Conservation (phyloP, 2,329 filamentous ascomycete genomes). For the Aspergillus ruber region DNA sequence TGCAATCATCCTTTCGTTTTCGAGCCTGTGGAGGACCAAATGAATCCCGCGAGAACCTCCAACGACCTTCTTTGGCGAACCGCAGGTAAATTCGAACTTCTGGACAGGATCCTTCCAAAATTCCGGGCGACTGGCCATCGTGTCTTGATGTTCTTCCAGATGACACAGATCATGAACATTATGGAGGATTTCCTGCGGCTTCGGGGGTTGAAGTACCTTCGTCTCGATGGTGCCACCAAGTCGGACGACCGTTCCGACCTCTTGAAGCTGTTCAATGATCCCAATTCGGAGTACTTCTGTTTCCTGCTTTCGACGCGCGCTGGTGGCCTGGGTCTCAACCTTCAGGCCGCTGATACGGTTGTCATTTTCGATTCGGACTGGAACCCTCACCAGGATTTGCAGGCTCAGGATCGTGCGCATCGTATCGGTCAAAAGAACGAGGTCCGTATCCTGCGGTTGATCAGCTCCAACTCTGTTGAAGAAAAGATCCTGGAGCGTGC, state of each 20-base stretch:
- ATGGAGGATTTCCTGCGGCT: slow-evolving; percentile 97
- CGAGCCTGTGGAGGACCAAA: slow-evolving; percentile 93
- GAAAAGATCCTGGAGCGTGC: slow-evolving; percentile 97
- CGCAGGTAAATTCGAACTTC: slow-evolving; percentile 90
- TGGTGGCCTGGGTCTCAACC: slow-evolving; percentile 91
- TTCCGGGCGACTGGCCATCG: slow-evolving; percentile 87
- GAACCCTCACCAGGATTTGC: slow-evolving; percentile 98
- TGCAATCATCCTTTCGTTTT: slow-evolving; percentile 99
- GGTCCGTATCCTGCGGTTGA: slow-evolving; percentile 89
- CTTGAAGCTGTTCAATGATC: slow-evolving; percentile 80
- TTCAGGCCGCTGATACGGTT: slow-evolving; percentile 97
- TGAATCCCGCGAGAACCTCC: slow-evolving; percentile 82
- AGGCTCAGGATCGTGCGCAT: slow-evolving; percentile 98
- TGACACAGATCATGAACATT: slow-evolving; percentile 99
- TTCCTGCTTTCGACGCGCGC: slow-evolving; percentile 98
- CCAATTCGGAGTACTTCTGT: slow-evolving; percentile 88
- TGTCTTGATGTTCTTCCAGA: slow-evolving; percentile 99
- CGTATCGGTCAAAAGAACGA: slow-evolving; percentile 99
- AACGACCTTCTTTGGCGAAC: slow-evolving; percentile 95
- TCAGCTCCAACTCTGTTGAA: slow-evolving; percentile 94
- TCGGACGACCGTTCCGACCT: slow-evolving; percentile 94
- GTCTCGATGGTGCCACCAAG: slow-evolving; percentile 93
- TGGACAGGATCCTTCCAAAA: slow-evolving; percentile 88
- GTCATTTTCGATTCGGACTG: slow-evolving; percentile 99
- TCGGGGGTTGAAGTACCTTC: slow-evolving; percentile 76